Evolutionary conservation across 176 grass and related monocot species (phyloP).

Genomic region (Pontederia paniculata): DNA sequence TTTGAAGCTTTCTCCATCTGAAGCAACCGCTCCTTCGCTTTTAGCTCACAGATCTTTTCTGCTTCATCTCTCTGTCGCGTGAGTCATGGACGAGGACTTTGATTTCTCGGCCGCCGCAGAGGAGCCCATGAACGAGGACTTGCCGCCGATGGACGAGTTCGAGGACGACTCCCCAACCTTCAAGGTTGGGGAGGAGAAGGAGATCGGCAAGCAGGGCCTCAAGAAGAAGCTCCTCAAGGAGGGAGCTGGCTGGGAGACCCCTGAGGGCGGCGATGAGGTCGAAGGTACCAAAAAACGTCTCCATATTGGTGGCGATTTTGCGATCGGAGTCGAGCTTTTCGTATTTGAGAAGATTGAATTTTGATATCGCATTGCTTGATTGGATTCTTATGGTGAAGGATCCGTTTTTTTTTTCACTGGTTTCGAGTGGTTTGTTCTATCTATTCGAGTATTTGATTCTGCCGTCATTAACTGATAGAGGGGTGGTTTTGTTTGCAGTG

Average conservation of each 20-base stretch:
- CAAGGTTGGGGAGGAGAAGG: conserved; percentile 91
- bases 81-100: conserved; percentile 79
- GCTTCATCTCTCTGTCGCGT: not conserved
- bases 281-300: conserved; percentile 42
- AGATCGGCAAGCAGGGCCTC: conserved; percentile 80
- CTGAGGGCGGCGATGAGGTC: conserved; percentile 91
- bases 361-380: no score
- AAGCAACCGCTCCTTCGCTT: not conserved
- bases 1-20: no score
- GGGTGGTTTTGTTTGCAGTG: conserved; percentile 32
- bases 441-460: not conserved
- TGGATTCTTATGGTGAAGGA: conserved; percentile 11
- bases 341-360: conserved; percentile 1
- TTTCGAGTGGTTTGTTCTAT: not conserved
- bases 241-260: conserved; percentile 64
- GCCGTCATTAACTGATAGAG: not conserved
- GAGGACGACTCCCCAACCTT: conserved; percentile 36
- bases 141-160: conserved; percentile 22
- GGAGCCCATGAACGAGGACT: conserved; percentile 33
- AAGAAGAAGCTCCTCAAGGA: conserved; percentile 96
- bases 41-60: not conserved
- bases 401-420: not conserved
- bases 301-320: not conserved
- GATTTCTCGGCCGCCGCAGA: conserved; percentile 45
- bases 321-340: no score